Conservation (phyloP, 2,329 filamentous ascomycete species). For the Claviceps lovelessii region DNA sequence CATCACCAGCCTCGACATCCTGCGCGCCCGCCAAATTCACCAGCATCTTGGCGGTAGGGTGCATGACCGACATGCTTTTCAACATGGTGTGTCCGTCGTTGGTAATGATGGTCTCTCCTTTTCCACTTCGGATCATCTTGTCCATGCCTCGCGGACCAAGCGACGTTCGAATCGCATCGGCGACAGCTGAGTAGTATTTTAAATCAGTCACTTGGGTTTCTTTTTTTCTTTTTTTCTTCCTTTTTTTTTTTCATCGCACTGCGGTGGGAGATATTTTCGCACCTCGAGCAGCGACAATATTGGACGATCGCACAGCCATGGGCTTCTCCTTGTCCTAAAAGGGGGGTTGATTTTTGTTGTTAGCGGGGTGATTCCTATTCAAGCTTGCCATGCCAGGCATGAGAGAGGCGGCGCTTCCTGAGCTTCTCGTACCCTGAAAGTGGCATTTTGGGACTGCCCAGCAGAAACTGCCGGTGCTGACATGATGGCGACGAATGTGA, state of each 20-base stretch:
- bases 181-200: constrained; percentile 50
- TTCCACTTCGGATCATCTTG: constrained; percentile 97
- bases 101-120: constrained; percentile 95
- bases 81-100: constrained; percentile 99
- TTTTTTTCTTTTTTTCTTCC: too few species aligned
- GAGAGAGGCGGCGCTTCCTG: constrained; percentile 4
- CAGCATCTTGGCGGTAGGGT: constrained; percentile 98
- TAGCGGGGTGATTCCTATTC: constrained; percentile 20
- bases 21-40: constrained; percentile 94
- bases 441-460: constrained; percentile 33
- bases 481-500: constrained; percentile 29
- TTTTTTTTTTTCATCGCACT: neutral
- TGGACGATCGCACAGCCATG: constrained; percentile 85
- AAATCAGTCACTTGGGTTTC: constrained; percentile 2
- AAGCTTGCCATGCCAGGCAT: constrained; percentile 11
- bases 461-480: constrained; percentile 26
- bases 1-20: constrained; percentile 96
- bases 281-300: constrained; percentile 96
- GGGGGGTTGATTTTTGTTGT: constrained; percentile 10
- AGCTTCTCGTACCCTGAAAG: constrained; percentile 39
- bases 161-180: constrained; percentile 94
- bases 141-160: constrained; percentile 95
- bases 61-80: constrained; percentile 97
- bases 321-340: constrained; percentile 87
- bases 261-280: constrained; percentile 16